phyloP scores from a whole-genome alignment of 2,329 filamentous ascomycete species.

The Xylariales sp. region DNA sequence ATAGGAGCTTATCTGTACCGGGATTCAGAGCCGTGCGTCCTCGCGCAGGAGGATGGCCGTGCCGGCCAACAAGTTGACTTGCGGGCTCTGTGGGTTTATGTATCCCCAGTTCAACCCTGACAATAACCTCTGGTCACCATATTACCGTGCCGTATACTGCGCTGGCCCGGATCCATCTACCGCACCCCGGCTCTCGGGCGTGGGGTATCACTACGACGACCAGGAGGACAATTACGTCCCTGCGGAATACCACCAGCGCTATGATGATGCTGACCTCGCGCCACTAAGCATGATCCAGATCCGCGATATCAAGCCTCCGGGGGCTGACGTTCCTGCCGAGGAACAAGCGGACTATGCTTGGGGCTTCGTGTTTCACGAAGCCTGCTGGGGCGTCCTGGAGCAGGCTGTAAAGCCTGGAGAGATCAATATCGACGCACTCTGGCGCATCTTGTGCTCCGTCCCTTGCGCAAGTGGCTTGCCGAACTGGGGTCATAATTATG shows the following conservation, averaged over 20 bases:
- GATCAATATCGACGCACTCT: constrained; percentile 17
- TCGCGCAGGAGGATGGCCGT: neutral
- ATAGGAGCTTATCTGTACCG: too few species aligned
- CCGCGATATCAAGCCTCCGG: constrained; percentile 13
- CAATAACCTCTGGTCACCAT: constrained; percentile 12
- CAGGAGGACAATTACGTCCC: constrained; percentile 12
- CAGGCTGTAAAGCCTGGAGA: constrained; percentile 14
- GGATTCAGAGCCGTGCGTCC: too few species aligned
- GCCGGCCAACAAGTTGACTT: constrained; percentile 10
- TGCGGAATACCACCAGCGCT: constrained; percentile 14
- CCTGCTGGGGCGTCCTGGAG: constrained; percentile 19
- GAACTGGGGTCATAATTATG: constrained; percentile 21
- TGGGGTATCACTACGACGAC: constrained; percentile 12
- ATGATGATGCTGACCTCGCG: constrained; percentile 12
- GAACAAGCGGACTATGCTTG: constrained; percentile 15
- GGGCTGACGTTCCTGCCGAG: constrained; percentile 5
- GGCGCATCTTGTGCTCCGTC: constrained; percentile 19
- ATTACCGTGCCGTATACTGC: constrained; percentile 19
- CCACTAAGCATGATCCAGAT: constrained; percentile 12
- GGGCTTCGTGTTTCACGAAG: constrained; percentile 21
- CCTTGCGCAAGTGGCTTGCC: constrained; percentile 15
- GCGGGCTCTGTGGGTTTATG: constrained; percentile 17
- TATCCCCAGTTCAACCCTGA: constrained; percentile 8
- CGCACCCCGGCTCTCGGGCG: constrained; percentile 16
- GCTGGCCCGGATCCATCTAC: constrained; percentile 6